Percentiles rank a stretch among this genome's conserved stretches.
Evolutionary conservation across 2,329 filamentous ascomycete species (phyloP).

Genomic region (Rutstroemia sp.): DNA sequence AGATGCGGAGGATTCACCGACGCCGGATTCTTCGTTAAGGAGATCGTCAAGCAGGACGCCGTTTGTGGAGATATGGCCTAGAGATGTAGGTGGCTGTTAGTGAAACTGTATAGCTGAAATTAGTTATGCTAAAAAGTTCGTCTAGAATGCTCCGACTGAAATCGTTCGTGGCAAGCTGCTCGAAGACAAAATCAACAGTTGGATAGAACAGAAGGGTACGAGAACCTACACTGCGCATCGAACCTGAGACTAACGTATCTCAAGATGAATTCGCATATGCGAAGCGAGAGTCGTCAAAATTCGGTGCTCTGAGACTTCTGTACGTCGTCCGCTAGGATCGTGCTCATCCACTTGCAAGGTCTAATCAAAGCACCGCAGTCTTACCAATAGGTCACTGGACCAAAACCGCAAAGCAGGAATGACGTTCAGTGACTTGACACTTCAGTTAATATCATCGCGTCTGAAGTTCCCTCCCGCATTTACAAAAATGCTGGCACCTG

Average conservation of each 20-base stretch:
- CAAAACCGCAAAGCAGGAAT: background rate
- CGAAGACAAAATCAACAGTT: background rate
- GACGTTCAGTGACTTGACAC: background rate
- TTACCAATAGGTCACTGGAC: background rate
- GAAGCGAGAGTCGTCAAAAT: background rate
- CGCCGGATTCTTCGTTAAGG: background rate
- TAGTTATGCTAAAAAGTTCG: background rate
- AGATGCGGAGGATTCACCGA: background rate
- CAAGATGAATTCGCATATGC: background rate
- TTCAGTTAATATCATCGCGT: background rate
- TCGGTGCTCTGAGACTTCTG: slow-evolving; percentile 2
- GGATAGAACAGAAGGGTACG: slow-evolving; percentile 1
- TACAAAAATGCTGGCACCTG: slow-evolving; percentile 2
- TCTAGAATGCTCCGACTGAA: background rate
- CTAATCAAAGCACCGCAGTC: background rate
- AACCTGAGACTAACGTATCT: background rate
- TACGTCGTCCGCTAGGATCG: background rate
- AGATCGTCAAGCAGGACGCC: background rate
- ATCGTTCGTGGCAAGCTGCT: background rate
- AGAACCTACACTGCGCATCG: background rate
- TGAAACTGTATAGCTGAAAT: background rate
- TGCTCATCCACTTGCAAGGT: background rate
- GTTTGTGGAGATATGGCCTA: slow-evolving; percentile 2
- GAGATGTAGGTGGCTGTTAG: background rate
- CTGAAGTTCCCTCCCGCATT: background rate